Evolutionary conservation across 257 asterid species (phyloP), one percentile per base, ranked within the genome.

Genomic region (Nyctanthes arbortristis): DNA sequence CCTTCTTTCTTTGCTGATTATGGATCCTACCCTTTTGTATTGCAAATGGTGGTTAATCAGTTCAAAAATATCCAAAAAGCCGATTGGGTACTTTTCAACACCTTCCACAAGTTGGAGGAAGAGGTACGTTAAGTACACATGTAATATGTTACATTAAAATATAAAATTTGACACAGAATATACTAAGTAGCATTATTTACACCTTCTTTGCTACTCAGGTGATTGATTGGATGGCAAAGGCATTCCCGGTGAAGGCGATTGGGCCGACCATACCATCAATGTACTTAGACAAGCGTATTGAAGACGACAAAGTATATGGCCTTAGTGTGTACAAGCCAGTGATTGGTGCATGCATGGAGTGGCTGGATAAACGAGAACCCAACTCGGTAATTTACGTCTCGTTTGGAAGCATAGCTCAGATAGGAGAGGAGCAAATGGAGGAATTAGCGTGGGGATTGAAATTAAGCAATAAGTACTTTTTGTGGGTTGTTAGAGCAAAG

Each of bases 201-300:
- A n/a, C n/a, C n/a, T 7, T 52, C 24, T 18, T 52, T 24, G 59
- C 14, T 52, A 52, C 14, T 24, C 10, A 83, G 88, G 77, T 83
- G 47, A 77, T 75, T 37, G 72, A 76, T 54, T 61, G 65, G 16
- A 78, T 80, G 80, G 67, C 77, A 4, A 78, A 73, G 61, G 27
- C 16, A 1, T 13, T 59, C 9, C 80, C 57, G 16, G 80, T 75
- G 70, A 84, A 67, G 61, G 68, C 86, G 7, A 80, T 84, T n/a
- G 88, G 86, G 57, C 86, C 86, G 2, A 61, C 82, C 1, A 36
- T 84, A 54, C 86, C 84, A 24, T 84, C 88, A 1, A 67, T 80
- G 84, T 80, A 78, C 73, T 55, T 80, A 32, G 88, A 84, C 84
- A 84, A 78, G 78, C 78, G 77, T 7, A 8, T 80, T 5, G 14